Evolutionary conservation across 805 yeast genomes (phyloP).

Genomic region (Wickerhamomyces silvicola): DNA sequence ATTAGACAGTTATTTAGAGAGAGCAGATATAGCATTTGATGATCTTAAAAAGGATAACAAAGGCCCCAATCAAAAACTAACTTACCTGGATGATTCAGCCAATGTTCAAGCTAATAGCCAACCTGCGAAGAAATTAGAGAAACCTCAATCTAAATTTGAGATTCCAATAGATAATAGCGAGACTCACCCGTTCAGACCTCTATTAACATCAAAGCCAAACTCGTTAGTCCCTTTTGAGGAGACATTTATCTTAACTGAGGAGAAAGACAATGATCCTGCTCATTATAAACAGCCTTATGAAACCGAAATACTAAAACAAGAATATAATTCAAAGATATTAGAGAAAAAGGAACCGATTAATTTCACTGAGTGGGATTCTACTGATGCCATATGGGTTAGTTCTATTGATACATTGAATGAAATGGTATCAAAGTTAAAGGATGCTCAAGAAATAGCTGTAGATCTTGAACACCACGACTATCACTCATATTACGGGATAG

Average conservation of each 20-base stretch:
- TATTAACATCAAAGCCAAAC: constrained; percentile 66
- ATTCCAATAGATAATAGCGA: constrained; percentile 62
- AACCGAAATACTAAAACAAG: constrained; percentile 61
- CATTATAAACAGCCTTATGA: constrained; percentile 80
- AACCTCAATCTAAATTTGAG: constrained; percentile 66
- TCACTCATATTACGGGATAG: constrained; percentile 84
- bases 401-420: constrained; percentile 40
- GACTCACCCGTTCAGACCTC: constrained; percentile 69
- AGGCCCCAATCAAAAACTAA: constrained; percentile 21
- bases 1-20: constrained; percentile 70
- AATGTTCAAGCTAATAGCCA: constrained; percentile 9
- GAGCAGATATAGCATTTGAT: constrained; percentile 65
- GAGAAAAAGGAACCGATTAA: constrained; percentile 39
- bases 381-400: constrained; percentile 70
- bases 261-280: constrained; percentile 38
- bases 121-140: constrained; percentile 32
- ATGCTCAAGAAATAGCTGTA: constrained; percentile 67
- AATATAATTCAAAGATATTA: constrained; percentile 58
- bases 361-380: constrained; percentile 57
- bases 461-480: constrained; percentile 96
- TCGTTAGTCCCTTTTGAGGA: constrained; percentile 53
- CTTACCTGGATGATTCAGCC: constrained; percentile 44
- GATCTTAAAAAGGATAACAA: constrained; percentile 17
- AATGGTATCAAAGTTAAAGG: constrained; percentile 49
- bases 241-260: constrained; percentile 32